Evolutionary conservation across 2,329 filamentous ascomycete species (phyloP).

Genomic region (Orbilia quercus): DNA sequence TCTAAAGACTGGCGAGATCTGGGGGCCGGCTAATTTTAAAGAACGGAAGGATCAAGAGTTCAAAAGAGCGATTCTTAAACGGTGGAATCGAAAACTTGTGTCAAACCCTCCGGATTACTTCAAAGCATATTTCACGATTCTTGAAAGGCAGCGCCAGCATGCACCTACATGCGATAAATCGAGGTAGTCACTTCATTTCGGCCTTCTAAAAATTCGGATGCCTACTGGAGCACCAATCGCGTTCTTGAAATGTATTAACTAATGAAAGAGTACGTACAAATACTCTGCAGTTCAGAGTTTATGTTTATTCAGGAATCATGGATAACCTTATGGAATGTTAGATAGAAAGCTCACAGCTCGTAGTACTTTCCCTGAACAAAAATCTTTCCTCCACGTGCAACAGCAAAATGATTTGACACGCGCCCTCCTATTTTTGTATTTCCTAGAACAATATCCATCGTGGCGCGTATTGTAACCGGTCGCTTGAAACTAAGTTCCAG

Average conservation of each 20-base stretch:
- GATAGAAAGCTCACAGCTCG: background rate
- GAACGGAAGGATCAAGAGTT: conserved; percentile 11
- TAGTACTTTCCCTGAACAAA: conserved; percentile 36
- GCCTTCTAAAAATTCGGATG: no score
- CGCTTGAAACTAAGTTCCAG: conserved; percentile 40
- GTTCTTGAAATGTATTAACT: no score
- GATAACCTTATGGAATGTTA: no score
- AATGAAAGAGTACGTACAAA: no score
- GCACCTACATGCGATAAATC: background rate
- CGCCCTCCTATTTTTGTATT: background rate
- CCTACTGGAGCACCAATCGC: no score
- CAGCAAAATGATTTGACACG: conserved; percentile 27
- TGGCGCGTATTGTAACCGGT: conserved; percentile 27
- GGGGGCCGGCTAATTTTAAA: background rate
- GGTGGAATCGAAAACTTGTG: conserved; percentile 21
- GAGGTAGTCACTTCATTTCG: no score
- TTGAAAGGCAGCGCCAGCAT: background rate
- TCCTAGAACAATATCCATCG: conserved; percentile 17
- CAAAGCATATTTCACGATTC: conserved; percentile 18
- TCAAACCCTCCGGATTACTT: conserved; percentile 23
- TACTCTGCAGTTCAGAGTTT: no score
- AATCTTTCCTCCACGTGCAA: conserved; percentile 29
- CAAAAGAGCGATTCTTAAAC: conserved; percentile 9
- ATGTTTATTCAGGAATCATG: no score
- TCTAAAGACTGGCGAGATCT: conserved; percentile 5